Evolutionary conservation across 2,329 filamentous ascomycete genomes (phyloP), one percentile per base, ranked within the genome.

Genomic region (Myriangium duriaei): DNA sequence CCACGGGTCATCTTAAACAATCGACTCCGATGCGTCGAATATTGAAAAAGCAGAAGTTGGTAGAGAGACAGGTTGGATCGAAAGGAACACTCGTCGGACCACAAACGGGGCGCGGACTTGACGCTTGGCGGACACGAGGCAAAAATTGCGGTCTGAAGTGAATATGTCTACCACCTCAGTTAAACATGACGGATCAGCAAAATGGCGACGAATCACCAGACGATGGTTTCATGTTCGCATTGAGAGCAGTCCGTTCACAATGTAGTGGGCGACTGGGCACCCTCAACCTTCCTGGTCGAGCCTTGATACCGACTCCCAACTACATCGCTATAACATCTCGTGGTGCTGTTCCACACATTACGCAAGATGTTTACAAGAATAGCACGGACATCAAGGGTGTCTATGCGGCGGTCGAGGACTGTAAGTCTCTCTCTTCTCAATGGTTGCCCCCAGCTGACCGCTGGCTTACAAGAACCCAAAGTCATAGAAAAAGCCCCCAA

Each of bases 341-440:
- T 51, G 91, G 91, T 14, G 74, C 74, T 1, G 66, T 96, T 24
- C 86, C 91, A 36, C 91, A 98, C 62, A 62, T 98, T 46, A 82
- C 87, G 3, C 87, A 86, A 28, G 91, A 98, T 64, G 81, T 81
- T 44, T 67, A 91, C 47, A 57, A 62, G 29, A 77, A 74, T 39
- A 67, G 80, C 50, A 76, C 78, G 1, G 56, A 70, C 4, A 67
- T 92, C 42, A 64, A 66, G 17, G 81, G 81, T 16, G 68, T 83
- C 3, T 93, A 93, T 55, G 66, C 91, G 51, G 83, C 81, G 1
- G 64, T 96, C 17, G 91, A 98, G 67, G 91, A 98, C 59, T 96
- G 91, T 95, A 69, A 60, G 81, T 59, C 32, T 16, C 19, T 11
- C 17, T 2, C 29, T 11, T 12, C 17, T 14, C 18, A 4, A 12